A percentile compares a stretch with the other conserved stretches of the same genome.
These are phyloP conservation scores for Ananas comosus DNA, from an alignment of 176 grass and related monocot species.

Conservation along the genomic window DNA sequence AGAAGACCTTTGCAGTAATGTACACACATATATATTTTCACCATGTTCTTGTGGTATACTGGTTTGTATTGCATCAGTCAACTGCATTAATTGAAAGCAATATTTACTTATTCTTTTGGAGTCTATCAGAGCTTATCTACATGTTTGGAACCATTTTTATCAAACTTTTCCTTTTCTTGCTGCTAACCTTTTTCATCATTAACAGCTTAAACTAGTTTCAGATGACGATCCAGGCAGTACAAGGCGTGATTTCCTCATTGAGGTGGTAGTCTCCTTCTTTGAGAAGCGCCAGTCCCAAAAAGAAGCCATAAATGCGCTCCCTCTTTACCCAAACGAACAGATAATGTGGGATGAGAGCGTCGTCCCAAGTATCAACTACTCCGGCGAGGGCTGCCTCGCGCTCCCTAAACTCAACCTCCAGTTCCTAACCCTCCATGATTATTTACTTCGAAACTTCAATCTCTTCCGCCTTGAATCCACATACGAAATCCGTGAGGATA, in stretches of 20 bases:
- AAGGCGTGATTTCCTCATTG: conserved; percentile 85
- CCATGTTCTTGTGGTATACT: no score
- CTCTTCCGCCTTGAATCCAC: conserved; percentile 97
- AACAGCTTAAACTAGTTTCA: conserved; percentile 93
- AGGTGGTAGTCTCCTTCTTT: conserved; percentile 87
- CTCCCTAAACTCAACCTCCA: conserved; percentile 98
- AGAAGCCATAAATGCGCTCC: conserved; percentile 94
- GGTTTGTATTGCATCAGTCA: no score
- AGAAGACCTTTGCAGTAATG: background rate
- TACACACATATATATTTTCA: no score
- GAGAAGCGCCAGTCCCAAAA: conserved; percentile 94
- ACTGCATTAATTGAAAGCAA: no score
- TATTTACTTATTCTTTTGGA: no score
- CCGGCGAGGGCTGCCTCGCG: conserved; percentile 96
- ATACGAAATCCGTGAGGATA: conserved; percentile 99
- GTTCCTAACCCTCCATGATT: conserved; percentile 96
- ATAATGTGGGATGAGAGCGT: conserved; percentile 99
- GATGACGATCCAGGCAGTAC: conserved; percentile 59
- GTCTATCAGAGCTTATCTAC: background rate
- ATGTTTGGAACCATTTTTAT: background rate
- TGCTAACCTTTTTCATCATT: conserved; percentile 37
- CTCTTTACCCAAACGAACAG: conserved; percentile 95
- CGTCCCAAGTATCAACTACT: conserved; percentile 99
- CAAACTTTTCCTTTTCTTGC: background rate
- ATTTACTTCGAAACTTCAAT: conserved; percentile 96